phyloP scores from a whole-genome alignment of 768 basidiomycete species.

The Kwoniella mangroviensis region DNA sequence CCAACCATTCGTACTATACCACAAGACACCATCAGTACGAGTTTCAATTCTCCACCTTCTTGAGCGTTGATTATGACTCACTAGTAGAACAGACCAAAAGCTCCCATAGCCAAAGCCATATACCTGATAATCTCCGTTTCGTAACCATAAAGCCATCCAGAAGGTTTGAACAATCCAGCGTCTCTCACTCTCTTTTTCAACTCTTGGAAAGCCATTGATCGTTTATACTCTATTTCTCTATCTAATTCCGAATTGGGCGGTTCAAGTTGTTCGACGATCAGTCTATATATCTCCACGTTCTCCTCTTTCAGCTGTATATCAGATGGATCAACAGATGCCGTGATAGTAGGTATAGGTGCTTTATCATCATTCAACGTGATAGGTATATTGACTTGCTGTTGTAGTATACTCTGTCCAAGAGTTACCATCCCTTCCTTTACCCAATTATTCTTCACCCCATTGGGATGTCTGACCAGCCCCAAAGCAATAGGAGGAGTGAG shows the following conservation, averaged over 20 bases:
- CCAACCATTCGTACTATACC: constrained; percentile 40
- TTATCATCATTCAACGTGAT: constrained; percentile 9
- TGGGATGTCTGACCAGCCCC: constrained; percentile 63
- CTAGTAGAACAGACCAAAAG: constrained; percentile 44
- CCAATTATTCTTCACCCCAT: constrained; percentile 51
- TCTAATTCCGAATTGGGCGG: constrained; percentile 45
- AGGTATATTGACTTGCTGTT: constrained; percentile 6
- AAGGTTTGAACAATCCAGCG: constrained; percentile 76
- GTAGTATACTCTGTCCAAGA: constrained; percentile 26
- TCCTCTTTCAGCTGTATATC: not conserved
- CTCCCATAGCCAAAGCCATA: constrained; percentile 63
- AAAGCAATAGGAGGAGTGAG: constrained; percentile 82
- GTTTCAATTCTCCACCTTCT: not conserved
- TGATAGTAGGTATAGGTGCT: constrained; percentile 6
- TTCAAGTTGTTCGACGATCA: constrained; percentile 47
- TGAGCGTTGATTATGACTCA: constrained; percentile 18
- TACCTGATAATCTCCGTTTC: constrained; percentile 88
- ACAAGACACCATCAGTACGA: constrained; percentile 3
- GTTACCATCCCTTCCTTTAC: constrained; percentile 44
- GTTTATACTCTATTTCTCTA: constrained; percentile 33
- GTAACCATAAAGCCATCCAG: constrained; percentile 79
- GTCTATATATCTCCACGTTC: constrained; percentile 24
- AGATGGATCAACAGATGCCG: not conserved
- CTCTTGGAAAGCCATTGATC: constrained; percentile 70
- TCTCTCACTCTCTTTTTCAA: constrained; percentile 75